These are phyloP conservation scores for Candida neerlandica DNA, from an alignment of 1,139 yeast species.

Conservation along the genomic window DNA sequence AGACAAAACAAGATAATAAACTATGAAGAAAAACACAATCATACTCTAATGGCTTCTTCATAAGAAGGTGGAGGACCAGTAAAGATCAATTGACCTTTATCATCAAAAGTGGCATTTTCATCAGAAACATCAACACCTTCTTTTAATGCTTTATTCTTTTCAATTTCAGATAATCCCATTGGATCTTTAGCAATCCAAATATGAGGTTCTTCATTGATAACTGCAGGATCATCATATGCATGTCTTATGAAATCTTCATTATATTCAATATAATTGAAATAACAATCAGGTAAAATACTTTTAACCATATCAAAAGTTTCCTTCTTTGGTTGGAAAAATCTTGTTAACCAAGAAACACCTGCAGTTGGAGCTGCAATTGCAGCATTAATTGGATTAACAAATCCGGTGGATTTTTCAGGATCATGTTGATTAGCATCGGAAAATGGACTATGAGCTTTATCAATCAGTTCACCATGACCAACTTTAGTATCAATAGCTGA, in stretches of 20 bases:
- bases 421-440: constrained; percentile 14
- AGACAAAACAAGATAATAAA: background rate
- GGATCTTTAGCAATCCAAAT: constrained; percentile 73
- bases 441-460: constrained; percentile 19
- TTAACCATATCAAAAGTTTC: constrained; percentile 44
- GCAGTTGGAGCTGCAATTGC: constrained; percentile 19
- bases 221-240: constrained; percentile 72
- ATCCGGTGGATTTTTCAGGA: constrained; percentile 16
- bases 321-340: constrained; percentile 44
- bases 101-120: constrained; percentile 56
- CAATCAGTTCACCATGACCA: constrained; percentile 24
- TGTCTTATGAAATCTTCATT: constrained; percentile 40
- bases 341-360: constrained; percentile 34
- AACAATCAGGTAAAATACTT: constrained; percentile 40
- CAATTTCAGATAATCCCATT: constrained; percentile 66
- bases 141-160: constrained; percentile 59
- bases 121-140: constrained; percentile 60
- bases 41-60: constrained; percentile 46
- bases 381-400: constrained; percentile 16
- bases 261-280: constrained; percentile 47
- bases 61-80: constrained; percentile 67
- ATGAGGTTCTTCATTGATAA: constrained; percentile 60
- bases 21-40: constrained; percentile 11
- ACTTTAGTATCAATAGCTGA: constrained; percentile 16
- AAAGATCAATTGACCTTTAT: constrained; percentile 54